Percentiles rank a stretch among this genome's conserved stretches.
These are phyloP conservation scores for Saururus chinensis DNA, from an alignment of 164 flowering plant species.

Conservation along the genomic window DNA sequence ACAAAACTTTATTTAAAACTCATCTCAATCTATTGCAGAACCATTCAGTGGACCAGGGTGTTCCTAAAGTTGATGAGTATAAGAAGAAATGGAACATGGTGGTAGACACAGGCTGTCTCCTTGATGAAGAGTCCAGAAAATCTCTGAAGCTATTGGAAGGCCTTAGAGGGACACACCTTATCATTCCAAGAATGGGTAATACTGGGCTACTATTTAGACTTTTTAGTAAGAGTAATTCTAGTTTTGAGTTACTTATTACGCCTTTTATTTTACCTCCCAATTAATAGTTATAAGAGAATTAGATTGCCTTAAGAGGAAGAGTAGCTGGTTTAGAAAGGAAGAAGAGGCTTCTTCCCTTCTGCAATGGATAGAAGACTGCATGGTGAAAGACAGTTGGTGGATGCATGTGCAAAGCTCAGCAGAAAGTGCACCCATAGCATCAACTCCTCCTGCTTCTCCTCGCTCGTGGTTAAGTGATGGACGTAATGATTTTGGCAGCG, in stretches of 20 bases:
- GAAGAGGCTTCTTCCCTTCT: conserved; percentile 42
- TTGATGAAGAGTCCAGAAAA: conserved; percentile 62
- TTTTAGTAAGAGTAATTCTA: not conserved
- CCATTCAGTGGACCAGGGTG: conserved; percentile 11
- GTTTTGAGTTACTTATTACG: not conserved
- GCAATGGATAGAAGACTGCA: conserved; percentile 78
- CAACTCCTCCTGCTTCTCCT: conserved; percentile 79
- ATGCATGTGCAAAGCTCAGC: conserved; percentile 67
- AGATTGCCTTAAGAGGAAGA: conserved; percentile 43
- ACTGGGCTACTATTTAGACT: not conserved
- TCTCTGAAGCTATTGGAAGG: conserved; percentile 79
- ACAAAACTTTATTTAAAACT: too few relatives aligned
- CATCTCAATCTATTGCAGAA: conserved; percentile 21
- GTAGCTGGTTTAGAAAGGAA: conserved; percentile 45
- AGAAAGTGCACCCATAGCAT: conserved; percentile 40
- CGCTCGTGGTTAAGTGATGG: conserved; percentile 22
- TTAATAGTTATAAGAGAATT: conserved; percentile 67
- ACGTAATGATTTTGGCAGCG: conserved; percentile 8
- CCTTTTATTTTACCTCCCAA: not conserved
- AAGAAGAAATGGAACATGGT: conserved; percentile 66
- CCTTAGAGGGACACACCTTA: conserved; percentile 59
- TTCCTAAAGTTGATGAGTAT: conserved; percentile 4
- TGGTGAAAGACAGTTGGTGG: conserved; percentile 68
- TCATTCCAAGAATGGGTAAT: conserved; percentile 82
- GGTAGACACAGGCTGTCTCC: conserved; percentile 51